These are phyloP conservation scores for Leccinellum luteum DNA, from an alignment of 768 basidiomycete genomes.

Conservation along the genomic window DNA sequence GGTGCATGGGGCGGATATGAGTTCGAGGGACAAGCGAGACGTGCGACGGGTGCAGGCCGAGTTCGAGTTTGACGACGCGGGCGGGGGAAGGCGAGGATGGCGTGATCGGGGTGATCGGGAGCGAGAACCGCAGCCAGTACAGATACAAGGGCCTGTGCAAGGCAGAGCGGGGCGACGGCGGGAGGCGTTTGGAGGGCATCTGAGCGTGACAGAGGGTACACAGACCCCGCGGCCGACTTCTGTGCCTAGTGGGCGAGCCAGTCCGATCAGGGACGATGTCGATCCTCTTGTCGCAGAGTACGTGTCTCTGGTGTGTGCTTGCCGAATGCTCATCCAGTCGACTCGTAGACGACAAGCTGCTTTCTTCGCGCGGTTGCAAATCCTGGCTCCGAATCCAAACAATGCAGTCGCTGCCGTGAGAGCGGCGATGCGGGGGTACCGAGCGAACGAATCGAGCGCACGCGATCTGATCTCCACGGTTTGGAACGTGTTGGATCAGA, in stretches of 20 bases:
- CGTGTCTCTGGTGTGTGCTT: constrained; percentile 17
- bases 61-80: constrained; percentile 66
- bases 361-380: constrained; percentile 62
- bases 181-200: constrained; percentile 58
- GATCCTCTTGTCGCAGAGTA: constrained; percentile 59
- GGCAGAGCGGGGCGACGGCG: constrained; percentile 45
- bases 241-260: constrained; percentile 27
- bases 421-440: constrained; percentile 77
- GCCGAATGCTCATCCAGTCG: neutral
- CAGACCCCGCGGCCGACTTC: constrained; percentile 12
- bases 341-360: constrained; percentile 60
- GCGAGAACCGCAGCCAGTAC: constrained; percentile 33
- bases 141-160: constrained; percentile 18
- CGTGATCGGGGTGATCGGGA: constrained; percentile 52
- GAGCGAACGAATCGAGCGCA: constrained; percentile 71
- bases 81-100: constrained; percentile 41
- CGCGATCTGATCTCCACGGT: constrained; percentile 84
- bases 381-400: constrained; percentile 53
- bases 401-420: constrained; percentile 62
- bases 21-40: constrained; percentile 63
- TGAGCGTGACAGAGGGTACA: constrained; percentile 43
- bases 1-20: constrained; percentile 75
- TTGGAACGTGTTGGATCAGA: constrained; percentile 71
- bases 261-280: constrained; percentile 39
- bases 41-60: constrained; percentile 62